Evolutionary conservation across 805 yeast species (phyloP).

Genomic region (Lipomyces spencermartinsiae): DNA sequence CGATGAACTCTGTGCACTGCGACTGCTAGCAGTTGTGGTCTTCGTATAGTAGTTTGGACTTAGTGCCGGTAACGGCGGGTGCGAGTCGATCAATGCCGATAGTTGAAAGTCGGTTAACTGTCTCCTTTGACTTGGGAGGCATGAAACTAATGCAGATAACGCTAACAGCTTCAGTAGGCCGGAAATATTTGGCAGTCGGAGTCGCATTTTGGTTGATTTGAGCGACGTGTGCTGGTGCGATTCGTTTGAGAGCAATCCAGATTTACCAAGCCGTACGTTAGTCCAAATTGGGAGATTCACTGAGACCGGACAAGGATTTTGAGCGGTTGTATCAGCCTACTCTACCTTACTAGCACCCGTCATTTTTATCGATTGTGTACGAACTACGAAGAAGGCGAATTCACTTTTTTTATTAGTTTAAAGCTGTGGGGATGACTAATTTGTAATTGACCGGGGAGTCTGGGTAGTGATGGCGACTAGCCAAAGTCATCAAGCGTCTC

Average conservation of each 20-base stretch:
- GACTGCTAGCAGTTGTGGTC: not conserved
- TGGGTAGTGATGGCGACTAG: not conserved
- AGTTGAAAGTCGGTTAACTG: conserved; percentile 20
- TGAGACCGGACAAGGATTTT: not conserved
- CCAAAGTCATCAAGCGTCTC: not conserved
- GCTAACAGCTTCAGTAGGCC: not conserved
- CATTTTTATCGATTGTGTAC: not conserved
- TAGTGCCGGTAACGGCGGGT: conserved; percentile 32
- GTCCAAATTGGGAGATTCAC: no score
- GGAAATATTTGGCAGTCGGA: not conserved
- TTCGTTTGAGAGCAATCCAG: no score
- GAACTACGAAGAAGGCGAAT: not conserved
- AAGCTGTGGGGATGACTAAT: not conserved
- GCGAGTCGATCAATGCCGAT: conserved; percentile 8
- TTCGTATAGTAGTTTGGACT: conserved; percentile 19
- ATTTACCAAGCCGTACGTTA: no score
- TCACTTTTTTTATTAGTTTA: not conserved
- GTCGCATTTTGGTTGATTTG: not conserved
- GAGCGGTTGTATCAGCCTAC: no score
- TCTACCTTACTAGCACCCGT: not conserved
- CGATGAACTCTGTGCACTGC: not conserved
- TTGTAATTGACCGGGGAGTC: not conserved
- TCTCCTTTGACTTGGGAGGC: conserved; percentile 16
- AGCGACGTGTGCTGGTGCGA: not conserved
- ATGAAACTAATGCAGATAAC: not conserved